Evolutionary conservation across 1,139 yeast genomes (phyloP).

Genomic region (Saccharomyces hybrid): DNA sequence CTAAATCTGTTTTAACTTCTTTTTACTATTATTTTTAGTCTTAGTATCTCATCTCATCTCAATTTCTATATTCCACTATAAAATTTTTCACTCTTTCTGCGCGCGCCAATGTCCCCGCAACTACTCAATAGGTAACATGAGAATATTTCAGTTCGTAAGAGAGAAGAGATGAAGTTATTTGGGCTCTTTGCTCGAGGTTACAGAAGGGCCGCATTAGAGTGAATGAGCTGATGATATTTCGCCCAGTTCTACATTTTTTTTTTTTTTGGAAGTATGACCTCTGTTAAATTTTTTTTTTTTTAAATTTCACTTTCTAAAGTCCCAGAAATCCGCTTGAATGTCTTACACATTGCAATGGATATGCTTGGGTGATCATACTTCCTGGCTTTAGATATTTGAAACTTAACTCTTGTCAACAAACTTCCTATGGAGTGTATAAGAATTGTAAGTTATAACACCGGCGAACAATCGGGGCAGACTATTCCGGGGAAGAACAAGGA

Average conservation of each 20-base stretch:
- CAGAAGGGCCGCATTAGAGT: neutral
- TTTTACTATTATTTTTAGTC: neutral
- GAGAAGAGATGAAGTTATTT: neutral
- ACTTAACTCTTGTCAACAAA: neutral
- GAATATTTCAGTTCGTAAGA: neutral
- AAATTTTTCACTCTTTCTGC: neutral
- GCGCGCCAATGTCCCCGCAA: neutral
- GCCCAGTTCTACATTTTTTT: neutral
- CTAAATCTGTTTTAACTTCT: neutral
- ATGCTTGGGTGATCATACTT: neutral
- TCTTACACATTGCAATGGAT: neutral
- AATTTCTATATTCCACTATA: constrained; percentile 4
- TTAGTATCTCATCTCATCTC: constrained; percentile 9
- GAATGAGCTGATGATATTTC: neutral
- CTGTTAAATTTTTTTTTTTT: neutral
- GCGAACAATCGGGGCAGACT: neutral
- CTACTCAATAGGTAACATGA: neutral
- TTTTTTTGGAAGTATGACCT: neutral
- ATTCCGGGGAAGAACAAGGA: neutral
- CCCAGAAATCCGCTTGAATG: neutral
- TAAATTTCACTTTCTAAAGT: neutral
- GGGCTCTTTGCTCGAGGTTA: neutral
- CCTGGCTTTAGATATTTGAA: neutral
- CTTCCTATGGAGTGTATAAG: neutral
- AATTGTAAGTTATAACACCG: neutral